Base-by-base conservation (phyloP, 176 grass and related monocot species). In the Calamus simplicifolius region DNA sequence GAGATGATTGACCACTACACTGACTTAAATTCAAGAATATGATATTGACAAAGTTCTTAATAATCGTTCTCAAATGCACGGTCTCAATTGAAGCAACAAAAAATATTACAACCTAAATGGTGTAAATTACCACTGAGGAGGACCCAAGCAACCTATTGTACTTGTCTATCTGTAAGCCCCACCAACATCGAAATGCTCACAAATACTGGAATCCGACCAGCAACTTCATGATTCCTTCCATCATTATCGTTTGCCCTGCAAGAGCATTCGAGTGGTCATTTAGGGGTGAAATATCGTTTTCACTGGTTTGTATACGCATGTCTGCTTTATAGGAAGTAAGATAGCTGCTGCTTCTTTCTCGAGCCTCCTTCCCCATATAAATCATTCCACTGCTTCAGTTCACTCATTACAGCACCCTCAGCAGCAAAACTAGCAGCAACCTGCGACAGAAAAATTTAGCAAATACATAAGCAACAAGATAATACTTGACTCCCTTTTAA, bases 381-480 rank as follows among this genome's bases (percentile, higher is more conserved):
- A 4, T 53, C 51, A 53, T 53, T 53, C 51, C 51, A 53, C 13
- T 53, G 51, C 13, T 53, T 53, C 51, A 53, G 51, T 53, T 53
- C 51, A 4, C 51, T 53, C 51, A 53, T 52, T 4, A 19, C 51
- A 19, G 18, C 17, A 53, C 18, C 18, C 4, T 53, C 51, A 53
- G 10, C 17, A 53, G 52, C 18, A 18, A 54, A 54, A 19, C 18
- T 54, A 6, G 87, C 84, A 10, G 93, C 68, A 28, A 98, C 84
- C 93, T 98, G 79, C 58, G 69, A 72, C 21, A 18, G 15, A 21
- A 52, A 52, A 16, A 51, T 48, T 23, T 67, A 13, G 35, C 35
- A 43, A 43, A 43, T 12, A 13, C 35, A 43, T 43, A 13, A 12
- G 35, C 35, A 43, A 12, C 7, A 43, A 13, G 35, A 10, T 43